Conservation (phyloP, 2,329 filamentous ascomycete genomes). For the Knufia petricola region DNA sequence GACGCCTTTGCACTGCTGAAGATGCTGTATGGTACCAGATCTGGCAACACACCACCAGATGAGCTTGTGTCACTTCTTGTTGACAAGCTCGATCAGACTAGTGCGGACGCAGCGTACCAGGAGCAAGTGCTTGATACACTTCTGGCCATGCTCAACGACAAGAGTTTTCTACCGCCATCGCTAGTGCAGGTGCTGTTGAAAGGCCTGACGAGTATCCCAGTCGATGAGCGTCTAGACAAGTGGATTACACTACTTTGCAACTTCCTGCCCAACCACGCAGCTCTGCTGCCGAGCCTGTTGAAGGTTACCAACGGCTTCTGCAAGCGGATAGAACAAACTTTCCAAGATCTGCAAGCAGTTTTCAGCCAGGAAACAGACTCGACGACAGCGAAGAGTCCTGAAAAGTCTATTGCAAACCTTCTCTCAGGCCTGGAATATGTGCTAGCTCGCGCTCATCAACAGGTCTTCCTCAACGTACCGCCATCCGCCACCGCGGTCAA, state of each 20-base stretch:
- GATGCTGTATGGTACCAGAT: conserved; percentile 13
- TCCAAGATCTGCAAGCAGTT: conserved; percentile 1
- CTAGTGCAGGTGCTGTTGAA: conserved; percentile 28
- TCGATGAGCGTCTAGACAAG: conserved; percentile 71
- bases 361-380: background rate
- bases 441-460: conserved; percentile 76
- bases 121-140: conserved; percentile 18
- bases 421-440: conserved; percentile 90
- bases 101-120: conserved; percentile 12
- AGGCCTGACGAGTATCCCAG: conserved; percentile 65
- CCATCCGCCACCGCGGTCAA: conserved; percentile 57
- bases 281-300: conserved; percentile 75
- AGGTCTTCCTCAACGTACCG: conserved; percentile 51
- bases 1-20: conserved; percentile 2
- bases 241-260: conserved; percentile 83
- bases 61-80: conserved; percentile 14
- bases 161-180: conserved; percentile 1
- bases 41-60: conserved; percentile 9
- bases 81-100: conserved; percentile 11
- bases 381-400: conserved; percentile 25
- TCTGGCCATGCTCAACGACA: conserved; percentile 14
- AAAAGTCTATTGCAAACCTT: conserved; percentile 54
- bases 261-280: conserved; percentile 73
- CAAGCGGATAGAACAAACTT: conserved; percentile 51
- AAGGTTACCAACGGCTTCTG: conserved; percentile 87